A percentile compares a stretch with the other conserved stretches of the same genome.
Evolutionary conservation across 305 asterid species (phyloP).

Genomic region (Fraxinus albicans): DNA sequence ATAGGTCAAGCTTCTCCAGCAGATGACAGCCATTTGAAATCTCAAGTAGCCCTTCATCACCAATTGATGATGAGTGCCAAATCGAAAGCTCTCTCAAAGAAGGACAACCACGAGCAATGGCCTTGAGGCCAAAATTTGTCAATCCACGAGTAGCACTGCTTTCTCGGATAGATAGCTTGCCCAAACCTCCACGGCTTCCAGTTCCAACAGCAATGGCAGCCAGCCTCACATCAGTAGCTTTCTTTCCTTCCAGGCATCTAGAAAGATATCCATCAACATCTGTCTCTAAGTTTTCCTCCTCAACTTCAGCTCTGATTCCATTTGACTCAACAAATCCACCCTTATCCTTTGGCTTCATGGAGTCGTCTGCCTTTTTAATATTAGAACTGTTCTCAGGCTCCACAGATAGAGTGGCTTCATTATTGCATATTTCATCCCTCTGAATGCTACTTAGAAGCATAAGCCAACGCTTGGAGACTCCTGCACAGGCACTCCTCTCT

Average conservation of each 20-base stretch:
- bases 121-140: constrained; percentile 72
- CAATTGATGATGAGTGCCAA: constrained; percentile 64
- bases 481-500: constrained; percentile 73
- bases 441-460: constrained; percentile 75
- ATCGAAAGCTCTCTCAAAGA: constrained; percentile 68
- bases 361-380: constrained; percentile 23
- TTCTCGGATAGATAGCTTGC: constrained; percentile 83
- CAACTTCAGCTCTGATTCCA: constrained; percentile 29
- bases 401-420: constrained; percentile 3
- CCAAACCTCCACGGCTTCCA: constrained; percentile 77
- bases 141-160: constrained; percentile 49
- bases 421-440: constrained; percentile 50
- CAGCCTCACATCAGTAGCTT: constrained; percentile 82
- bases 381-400: constrained; percentile 38
- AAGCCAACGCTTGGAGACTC: constrained; percentile 94
- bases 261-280: constrained; percentile 63
- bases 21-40: constrained; percentile 67
- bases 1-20: constrained; percentile 86
- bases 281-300: constrained; percentile 30
- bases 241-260: constrained; percentile 82
- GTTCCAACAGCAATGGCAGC: constrained; percentile 90
- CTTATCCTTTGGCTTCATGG: constrained; percentile 36
- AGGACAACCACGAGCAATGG: constrained; percentile 81
- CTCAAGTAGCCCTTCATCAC: constrained; percentile 72
- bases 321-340: constrained; percentile 25